Base-by-base conservation (phyloP, 148 eudicot species). In the Mesembryanthemum crystallinum region DNA sequence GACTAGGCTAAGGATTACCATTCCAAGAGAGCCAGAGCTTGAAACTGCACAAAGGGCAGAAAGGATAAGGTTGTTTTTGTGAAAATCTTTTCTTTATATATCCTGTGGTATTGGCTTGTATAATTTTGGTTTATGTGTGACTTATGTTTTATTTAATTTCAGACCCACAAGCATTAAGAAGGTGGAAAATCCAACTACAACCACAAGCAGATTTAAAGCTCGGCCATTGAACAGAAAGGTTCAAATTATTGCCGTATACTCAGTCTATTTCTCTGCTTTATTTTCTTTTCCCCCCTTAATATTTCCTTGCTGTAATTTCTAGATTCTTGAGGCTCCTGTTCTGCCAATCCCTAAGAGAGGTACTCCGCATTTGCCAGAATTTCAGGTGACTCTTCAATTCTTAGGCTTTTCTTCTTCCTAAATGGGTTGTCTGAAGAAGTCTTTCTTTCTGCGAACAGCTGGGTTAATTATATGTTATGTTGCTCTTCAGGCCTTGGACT, bases 221-320 rank as follows among this genome's bases (percentile, higher is more conserved):
- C 97, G 85, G 47, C 93, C 95, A 71, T 68, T 94, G 59, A 94
- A 88, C 80, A 88, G 82, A 88, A 94, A 91, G 85, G 98, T 91
- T 51, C 15, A 72, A 76, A 35, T 49, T 27, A 28, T 4, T 52
- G 62, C 13, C 39, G 42, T 10, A 15, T 74, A 43, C 61, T 57
- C 5, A 20, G 49, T n/a, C 37, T 66, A 25, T 73, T 52, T 45
- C 59, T 29, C 12, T 17, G 7, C 27, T 49, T 52, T 69, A 21
- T 60, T 29, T 39, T 54, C 3, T 23, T 33, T 18, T 10, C 43
- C 17, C 12, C 54, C 15, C 18, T 43, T 39, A 51, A 24, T 47
- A 5, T 7, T 63, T 69, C 27, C 55, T 65, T 59, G 9, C 9
- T 28, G 55, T 63, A 23, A 79, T 76, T 64, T 85, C 73, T 85